Evolutionary conservation across 2,329 filamentous ascomycete species (phyloP).

Genomic region (Daldinia eschscholtzii): DNA sequence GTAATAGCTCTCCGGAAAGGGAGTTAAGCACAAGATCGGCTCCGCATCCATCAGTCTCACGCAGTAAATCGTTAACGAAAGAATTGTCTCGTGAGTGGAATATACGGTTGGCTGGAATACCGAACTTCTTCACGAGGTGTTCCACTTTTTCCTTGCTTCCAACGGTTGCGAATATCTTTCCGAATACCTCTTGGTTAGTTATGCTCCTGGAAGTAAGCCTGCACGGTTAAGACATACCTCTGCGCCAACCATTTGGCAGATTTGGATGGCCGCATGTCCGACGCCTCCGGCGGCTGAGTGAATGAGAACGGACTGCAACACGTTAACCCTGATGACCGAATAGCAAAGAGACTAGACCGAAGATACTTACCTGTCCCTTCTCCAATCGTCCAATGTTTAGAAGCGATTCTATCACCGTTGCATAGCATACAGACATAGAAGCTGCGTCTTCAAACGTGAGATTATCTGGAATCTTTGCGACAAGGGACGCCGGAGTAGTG

Average conservation of each 20-base stretch:
- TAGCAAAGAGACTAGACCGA: not conserved
- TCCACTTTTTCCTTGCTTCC: not conserved
- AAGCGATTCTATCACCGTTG: conserved; percentile 40
- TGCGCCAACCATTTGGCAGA: not conserved
- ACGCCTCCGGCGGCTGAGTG: conserved; percentile 3
- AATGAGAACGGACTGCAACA: not conserved
- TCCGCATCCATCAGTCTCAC: not conserved
- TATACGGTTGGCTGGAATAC: not conserved
- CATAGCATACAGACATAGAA: conserved; percentile 38
- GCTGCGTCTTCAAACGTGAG: conserved; percentile 38
- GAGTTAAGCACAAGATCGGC: conserved; percentile 5
- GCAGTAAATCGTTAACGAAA: not conserved
- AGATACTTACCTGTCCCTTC: not conserved
- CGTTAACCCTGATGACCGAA: not conserved
- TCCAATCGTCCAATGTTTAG: conserved; percentile 37
- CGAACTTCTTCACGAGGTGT: not conserved
- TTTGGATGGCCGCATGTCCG: not conserved
- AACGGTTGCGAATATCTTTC: conserved; percentile 9
- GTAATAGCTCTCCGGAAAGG: conserved; percentile 51
- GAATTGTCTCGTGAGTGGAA: conserved; percentile 2
- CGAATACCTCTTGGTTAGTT: conserved; percentile 5
- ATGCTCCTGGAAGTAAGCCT: not conserved
- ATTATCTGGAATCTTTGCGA: conserved; percentile 35
- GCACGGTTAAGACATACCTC: not conserved
- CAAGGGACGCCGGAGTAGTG: conserved; percentile 29